Percentiles rank a stretch among this genome's conserved stretches.
phyloP scores from a whole-genome alignment of 495 filamentous ascomycete genomes.

The Neurospora sp. region DNA sequence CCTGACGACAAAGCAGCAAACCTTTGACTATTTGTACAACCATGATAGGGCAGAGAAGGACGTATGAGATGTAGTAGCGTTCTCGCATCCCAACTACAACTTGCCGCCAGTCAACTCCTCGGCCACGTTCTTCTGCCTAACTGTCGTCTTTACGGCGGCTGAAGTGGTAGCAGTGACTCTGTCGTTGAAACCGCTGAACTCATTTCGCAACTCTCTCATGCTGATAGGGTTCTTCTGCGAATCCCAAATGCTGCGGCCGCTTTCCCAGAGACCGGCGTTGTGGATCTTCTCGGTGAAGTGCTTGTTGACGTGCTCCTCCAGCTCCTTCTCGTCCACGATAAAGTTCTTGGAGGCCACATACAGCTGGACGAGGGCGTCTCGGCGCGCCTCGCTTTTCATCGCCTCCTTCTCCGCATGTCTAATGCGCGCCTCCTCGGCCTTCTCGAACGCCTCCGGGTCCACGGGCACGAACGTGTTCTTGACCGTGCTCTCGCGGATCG shows the following conservation, averaged over 20 bases:
- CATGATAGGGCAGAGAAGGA: background rate
- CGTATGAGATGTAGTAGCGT: background rate
- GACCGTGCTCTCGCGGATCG: conserved; percentile 22
- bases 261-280: conserved; percentile 1
- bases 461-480: conserved; percentile 15
- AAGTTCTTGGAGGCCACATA: conserved; percentile 38
- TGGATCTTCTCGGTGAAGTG: conserved; percentile 19
- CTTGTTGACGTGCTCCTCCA: conserved; percentile 25
- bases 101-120: conserved; percentile 43
- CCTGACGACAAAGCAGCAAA: background rate
- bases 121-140: conserved; percentile 34
- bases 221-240: conserved; percentile 18
- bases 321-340: conserved; percentile 35
- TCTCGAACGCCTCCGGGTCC: conserved; percentile 27
- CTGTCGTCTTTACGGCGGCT: conserved; percentile 14
- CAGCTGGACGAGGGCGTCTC: conserved; percentile 36
- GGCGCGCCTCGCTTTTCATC: conserved; percentile 27
- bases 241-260: conserved; percentile 34
- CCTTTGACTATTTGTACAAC: background rate
- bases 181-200: conserved; percentile 13
- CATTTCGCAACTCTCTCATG: conserved; percentile 19
- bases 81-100: conserved; percentile 16
- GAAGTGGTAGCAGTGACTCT: conserved; percentile 9
- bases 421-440: conserved; percentile 14
- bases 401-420: conserved; percentile 11